Evolutionary conservation across 176 grass and related monocot species (phyloP).

Genomic region (Musa troglodytarum): DNA sequence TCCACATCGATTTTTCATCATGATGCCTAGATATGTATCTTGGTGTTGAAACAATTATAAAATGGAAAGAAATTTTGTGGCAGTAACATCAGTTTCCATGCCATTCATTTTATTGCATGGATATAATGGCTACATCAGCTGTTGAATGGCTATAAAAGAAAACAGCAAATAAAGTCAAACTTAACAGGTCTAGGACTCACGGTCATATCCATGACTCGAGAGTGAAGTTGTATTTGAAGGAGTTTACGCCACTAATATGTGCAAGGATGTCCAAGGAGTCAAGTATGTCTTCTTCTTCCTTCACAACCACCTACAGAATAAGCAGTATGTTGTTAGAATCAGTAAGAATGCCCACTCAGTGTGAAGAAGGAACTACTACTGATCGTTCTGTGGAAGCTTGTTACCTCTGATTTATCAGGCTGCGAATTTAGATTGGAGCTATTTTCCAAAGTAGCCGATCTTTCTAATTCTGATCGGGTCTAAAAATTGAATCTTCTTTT

Average conservation of each 20-base stretch:
- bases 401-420: no score
- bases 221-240: conserved; percentile 49
- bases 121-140: background rate
- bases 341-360: background rate
- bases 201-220: conserved; percentile 66
- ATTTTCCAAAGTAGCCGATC: background rate
- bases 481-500: no score
- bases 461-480: no score
- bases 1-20: background rate
- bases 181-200: background rate
- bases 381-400: no score
- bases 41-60: background rate
- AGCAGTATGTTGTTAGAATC: background rate
- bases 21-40: background rate
- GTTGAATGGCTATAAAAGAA: conserved; percentile 2
- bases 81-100: background rate
- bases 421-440: background rate
- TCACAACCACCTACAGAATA: conserved; percentile 40
- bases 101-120: conserved; percentile 5
- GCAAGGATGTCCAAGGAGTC: conserved; percentile 48
- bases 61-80: background rate
- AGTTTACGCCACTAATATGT: conserved; percentile 52
- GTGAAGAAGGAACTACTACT: no score
- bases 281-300: conserved; percentile 62
- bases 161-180: background rate